phyloP scores from a whole-genome alignment of 2,329 filamentous ascomycete species.

The Aspergillus sp. region DNA sequence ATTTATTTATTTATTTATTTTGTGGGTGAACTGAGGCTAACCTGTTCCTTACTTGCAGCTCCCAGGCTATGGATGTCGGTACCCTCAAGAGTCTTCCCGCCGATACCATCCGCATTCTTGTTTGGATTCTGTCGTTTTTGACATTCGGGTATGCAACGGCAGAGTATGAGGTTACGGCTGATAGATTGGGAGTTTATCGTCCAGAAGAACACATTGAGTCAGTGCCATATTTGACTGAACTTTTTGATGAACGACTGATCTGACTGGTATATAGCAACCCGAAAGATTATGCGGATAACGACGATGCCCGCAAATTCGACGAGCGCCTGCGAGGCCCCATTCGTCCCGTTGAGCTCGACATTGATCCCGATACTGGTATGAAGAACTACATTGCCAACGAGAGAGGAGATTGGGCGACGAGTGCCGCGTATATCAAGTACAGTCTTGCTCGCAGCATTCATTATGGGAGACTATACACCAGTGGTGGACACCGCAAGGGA shows the following conservation, averaged over 20 bases:
- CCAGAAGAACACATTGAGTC: slow-evolving; percentile 63
- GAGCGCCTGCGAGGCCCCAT: slow-evolving; percentile 78
- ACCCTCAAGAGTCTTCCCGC: slow-evolving; percentile 76
- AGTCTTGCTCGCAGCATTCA: slow-evolving; percentile 74
- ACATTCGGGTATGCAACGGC: slow-evolving; percentile 82
- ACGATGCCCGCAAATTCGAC: slow-evolving; percentile 77
- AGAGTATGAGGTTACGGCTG: slow-evolving; percentile 80
- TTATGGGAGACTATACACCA: slow-evolving; percentile 72
- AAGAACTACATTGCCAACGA: slow-evolving; percentile 99
- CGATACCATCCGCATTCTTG: slow-evolving; percentile 73
- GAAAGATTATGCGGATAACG: slow-evolving; percentile 79
- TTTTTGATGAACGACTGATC: not conserved
- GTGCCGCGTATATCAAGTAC: slow-evolving; percentile 77
- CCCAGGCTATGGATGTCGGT: slow-evolving; percentile 77
- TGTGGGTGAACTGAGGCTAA: not conserved
- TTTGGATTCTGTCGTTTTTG: slow-evolving; percentile 80
- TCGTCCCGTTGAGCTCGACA: slow-evolving; percentile 66
- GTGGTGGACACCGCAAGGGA: slow-evolving; percentile 60
- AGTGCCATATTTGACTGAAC: slow-evolving; percentile 8
- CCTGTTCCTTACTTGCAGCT: slow-evolving; percentile 39
- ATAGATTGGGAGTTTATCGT: slow-evolving; percentile 76
- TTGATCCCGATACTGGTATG: slow-evolving; percentile 83
- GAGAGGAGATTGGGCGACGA: slow-evolving; percentile 82
- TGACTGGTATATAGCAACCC: slow-evolving; percentile 62
- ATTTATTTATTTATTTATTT: not conserved